Evolutionary conservation across 2,329 filamentous ascomycete genomes (phyloP).

Genomic region (Trichophyton equinum): DNA sequence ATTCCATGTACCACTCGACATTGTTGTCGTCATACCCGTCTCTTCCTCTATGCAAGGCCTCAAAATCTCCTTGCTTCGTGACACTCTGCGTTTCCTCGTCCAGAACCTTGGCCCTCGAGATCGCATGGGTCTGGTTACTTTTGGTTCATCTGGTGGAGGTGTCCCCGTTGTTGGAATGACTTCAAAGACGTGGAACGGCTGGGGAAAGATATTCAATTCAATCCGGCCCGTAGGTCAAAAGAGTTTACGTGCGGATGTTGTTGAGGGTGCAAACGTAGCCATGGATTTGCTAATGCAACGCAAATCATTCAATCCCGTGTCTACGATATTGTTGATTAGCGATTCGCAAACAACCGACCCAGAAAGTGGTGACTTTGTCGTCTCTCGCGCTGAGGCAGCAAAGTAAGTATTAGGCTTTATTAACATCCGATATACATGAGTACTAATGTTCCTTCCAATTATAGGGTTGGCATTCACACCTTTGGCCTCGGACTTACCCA

Average conservation of each 20-base stretch:
- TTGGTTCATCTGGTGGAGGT: constrained; percentile 84
- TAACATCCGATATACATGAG: constrained; percentile 16
- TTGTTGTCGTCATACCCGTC: constrained; percentile 92
- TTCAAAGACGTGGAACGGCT: constrained; percentile 83
- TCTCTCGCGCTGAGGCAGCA: constrained; percentile 88
- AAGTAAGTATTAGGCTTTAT: constrained; percentile 50
- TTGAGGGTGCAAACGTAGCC: constrained; percentile 92
- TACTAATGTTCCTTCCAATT: constrained; percentile 4
- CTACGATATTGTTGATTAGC: constrained; percentile 91
- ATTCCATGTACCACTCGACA: constrained; percentile 80
- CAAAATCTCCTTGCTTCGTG: constrained; percentile 87
- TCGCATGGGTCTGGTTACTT: constrained; percentile 93
- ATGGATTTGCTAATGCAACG: constrained; percentile 99
- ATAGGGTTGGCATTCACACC: constrained; percentile 81
- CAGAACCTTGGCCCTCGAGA: constrained; percentile 80
- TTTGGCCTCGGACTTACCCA: constrained; percentile 94
- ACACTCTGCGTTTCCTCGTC: constrained; percentile 86
- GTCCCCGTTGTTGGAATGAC: constrained; percentile 98
- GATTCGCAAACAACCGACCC: constrained; percentile 89
- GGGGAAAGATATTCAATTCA: constrained; percentile 71
- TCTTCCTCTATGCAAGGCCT: constrained; percentile 99
- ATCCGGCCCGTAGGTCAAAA: constrained; percentile 93
- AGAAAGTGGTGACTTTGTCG: constrained; percentile 94
- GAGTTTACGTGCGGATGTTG: constrained; percentile 88
- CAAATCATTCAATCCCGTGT: constrained; percentile 88